Conservation (phyloP, 2,329 filamentous ascomycete species). For the Ophiosphaerella herpotricha region DNA sequence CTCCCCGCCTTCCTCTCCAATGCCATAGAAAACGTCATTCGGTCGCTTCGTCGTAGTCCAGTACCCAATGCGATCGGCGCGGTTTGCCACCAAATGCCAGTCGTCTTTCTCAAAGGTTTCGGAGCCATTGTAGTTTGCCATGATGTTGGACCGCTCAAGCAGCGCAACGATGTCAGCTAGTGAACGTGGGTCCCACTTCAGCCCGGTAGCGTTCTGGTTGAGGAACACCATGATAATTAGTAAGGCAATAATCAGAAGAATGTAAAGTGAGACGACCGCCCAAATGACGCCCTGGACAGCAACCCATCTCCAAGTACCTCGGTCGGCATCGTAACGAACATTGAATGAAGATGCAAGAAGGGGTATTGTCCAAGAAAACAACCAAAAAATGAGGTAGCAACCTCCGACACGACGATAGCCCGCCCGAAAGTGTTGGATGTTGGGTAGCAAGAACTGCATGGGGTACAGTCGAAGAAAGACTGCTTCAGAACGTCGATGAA, state of each 20-base stretch:
- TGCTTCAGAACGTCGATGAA: constrained; percentile 62
- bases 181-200: constrained; percentile 83
- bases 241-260: constrained; percentile 65
- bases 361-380: constrained; percentile 78
- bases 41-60: constrained; percentile 73
- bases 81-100: constrained; percentile 60
- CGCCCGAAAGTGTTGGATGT: constrained; percentile 68
- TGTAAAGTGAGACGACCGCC: constrained; percentile 75
- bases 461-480: constrained; percentile 67
- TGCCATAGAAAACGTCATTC: constrained; percentile 74
- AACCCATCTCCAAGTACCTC: constrained; percentile 76
- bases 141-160: constrained; percentile 77
- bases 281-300: constrained; percentile 78
- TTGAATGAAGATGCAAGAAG: constrained; percentile 79
- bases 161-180: constrained; percentile 81
- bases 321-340: constrained; percentile 62
- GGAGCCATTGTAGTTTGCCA: constrained; percentile 71
- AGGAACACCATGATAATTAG: constrained; percentile 68
- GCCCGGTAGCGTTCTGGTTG: constrained; percentile 67
- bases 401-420: constrained; percentile 70
- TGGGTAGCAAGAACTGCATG: constrained; percentile 70
- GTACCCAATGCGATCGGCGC: constrained; percentile 78
- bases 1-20: constrained; percentile 67
- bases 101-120: constrained; percentile 63
- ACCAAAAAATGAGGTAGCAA: constrained; percentile 73